Evolutionary conservation across 441 rosid species (phyloP), one percentile per base, ranked within the genome.

Genomic region (Corymbia calophylla): DNA sequence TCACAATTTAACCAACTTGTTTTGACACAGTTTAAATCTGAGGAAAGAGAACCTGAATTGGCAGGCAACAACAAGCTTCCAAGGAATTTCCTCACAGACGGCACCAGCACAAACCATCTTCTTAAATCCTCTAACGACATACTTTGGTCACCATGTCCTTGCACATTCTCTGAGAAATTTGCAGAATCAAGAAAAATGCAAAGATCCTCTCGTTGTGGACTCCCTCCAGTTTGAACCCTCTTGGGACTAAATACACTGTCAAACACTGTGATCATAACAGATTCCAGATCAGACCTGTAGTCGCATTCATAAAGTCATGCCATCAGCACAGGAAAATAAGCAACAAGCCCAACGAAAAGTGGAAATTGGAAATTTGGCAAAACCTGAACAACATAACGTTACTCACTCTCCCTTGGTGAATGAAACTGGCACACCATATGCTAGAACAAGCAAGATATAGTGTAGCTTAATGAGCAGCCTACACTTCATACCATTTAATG

Each of bases 51-150:
- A 97, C 99, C 99, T 95, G 95, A 90, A 92, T 92, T 89, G 11
- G 96, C 94, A 23, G 94, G 96, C 84, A 89, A 89, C 94, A 97
- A 93, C 93, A 97, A 93, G 94, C 96, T 93, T 88, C 98, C 96
- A n/a, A 97, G 97, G 90, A 95, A 95, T 94, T 96, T 97, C 94
- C 98, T 95, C 80, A 92, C 92, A 39, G 97, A 93, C 25, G 98
- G 98, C 85, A 97, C 87, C 80, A 91, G 95, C 16, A 91, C 70
- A 93, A 94, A 94, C 99, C 99, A 97, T 89, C 88, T 91, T 94
- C 94, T 94, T 89, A 97, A 95, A 92, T 97, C 98, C 91, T 93
- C 96, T 91, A 95, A 95, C 44, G 98, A 93, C 99, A 95, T 97
- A 86, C 93, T 90, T 88, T 93, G 92, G 31, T 94, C 95, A 49